Evolutionary conservation across 164 flowering plant genomes (phyloP).

Genomic region (Buxus sempervirens): DNA sequence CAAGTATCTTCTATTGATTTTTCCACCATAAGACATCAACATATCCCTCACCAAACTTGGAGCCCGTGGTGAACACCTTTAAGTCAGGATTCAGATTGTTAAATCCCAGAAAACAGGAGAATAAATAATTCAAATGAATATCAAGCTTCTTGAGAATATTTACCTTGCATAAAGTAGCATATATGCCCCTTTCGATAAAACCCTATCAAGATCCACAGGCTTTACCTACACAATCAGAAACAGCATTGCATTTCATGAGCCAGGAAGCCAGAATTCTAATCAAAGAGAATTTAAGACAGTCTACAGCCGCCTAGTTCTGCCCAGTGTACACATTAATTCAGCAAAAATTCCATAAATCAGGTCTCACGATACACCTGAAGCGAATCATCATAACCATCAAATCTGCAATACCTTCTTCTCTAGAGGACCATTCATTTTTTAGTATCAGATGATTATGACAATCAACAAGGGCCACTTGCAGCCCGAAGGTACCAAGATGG

Average conservation of each 20-base stretch:
- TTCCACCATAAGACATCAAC: conserved; percentile 25
- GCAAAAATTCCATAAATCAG: not conserved
- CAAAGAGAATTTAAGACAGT: not conserved
- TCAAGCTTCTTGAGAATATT: not conserved
- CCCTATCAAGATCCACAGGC: conserved; percentile 63
- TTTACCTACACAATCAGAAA: conserved; percentile 48
- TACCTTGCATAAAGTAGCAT: conserved; percentile 92
- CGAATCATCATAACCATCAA: not conserved
- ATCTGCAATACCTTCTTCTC: not conserved
- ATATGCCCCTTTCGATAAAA: conserved; percentile 71
- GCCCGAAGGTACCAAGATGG: not conserved
- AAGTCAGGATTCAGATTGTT: not conserved
- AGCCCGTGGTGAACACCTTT: conserved; percentile 76
- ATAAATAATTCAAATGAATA: not conserved
- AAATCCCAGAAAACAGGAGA: not conserved
- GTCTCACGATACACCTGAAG: not conserved
- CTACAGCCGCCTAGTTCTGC: not conserved
- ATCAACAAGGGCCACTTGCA: not conserved
- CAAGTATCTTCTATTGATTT: conserved; percentile 12
- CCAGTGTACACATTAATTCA: not conserved
- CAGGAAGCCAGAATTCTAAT: not conserved
- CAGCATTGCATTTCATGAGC: conserved; percentile 6
- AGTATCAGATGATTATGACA: not conserved
- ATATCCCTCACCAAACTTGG: conserved; percentile 55
- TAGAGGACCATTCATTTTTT: not conserved